Evolutionary conservation across 805 yeast genomes (phyloP).

Genomic region (Citeromyces matritensis): DNA sequence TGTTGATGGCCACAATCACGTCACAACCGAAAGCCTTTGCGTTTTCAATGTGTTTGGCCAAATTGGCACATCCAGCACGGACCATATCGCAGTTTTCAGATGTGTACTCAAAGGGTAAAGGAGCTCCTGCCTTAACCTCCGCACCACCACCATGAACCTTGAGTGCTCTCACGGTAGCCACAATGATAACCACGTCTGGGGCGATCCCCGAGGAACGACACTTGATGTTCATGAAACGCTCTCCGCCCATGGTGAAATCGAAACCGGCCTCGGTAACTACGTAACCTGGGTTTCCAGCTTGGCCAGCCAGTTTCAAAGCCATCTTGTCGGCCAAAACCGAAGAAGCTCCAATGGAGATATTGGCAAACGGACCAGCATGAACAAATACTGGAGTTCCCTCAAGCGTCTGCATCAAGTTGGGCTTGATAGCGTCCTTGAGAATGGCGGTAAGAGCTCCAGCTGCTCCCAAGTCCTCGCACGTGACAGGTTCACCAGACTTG

Average conservation of each 20-base stretch:
- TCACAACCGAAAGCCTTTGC: conserved; percentile 79
- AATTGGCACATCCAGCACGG: conserved; percentile 68
- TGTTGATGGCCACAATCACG: conserved; percentile 89
- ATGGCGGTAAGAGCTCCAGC: conserved; percentile 94
- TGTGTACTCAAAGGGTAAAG: conserved; percentile 69
- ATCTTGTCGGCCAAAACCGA: conserved; percentile 88
- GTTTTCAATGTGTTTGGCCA: conserved; percentile 81
- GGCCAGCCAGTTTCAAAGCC: conserved; percentile 82
- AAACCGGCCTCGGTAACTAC: conserved; percentile 98
- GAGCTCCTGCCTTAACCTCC: conserved; percentile 86
- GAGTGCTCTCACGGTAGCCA: conserved; percentile 93
- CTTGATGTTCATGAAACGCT: conserved; percentile 89
- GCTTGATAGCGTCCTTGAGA: conserved; percentile 91
- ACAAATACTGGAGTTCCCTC: conserved; percentile 97
- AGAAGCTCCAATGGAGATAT: conserved; percentile 92
- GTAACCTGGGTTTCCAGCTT: conserved; percentile 49
- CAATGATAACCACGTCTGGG: conserved; percentile 87
- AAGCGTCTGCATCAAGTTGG: conserved; percentile 91
- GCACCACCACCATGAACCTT: conserved; percentile 97
- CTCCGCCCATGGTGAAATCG: conserved; percentile 99
- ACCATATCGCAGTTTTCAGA: conserved; percentile 72
- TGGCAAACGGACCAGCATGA: conserved; percentile 97
- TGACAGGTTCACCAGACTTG: conserved; percentile 62
- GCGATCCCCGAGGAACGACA: conserved; percentile 80
- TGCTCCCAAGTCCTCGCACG: conserved; percentile 89